Conservation (phyloP, 2,329 filamentous ascomycete species). For the Parascedosporium putredinis region DNA sequence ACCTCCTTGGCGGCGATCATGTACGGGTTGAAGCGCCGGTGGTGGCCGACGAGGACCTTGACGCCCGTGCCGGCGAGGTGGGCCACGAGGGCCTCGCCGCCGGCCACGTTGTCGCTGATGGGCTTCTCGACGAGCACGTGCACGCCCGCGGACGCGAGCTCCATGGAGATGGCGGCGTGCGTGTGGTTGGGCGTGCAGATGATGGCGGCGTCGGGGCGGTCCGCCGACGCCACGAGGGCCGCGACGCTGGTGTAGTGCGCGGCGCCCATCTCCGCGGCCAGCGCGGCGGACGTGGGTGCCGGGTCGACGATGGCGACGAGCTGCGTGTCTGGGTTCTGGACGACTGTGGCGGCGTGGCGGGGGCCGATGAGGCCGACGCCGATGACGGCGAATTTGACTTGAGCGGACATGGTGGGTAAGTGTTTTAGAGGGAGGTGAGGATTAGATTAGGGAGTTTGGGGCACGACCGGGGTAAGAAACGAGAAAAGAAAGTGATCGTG, state of each 20-base stretch:
- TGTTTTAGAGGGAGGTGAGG: no score
- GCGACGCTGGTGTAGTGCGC: constrained; percentile 23
- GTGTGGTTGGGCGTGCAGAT: constrained; percentile 51
- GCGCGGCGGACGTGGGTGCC: constrained; percentile 12
- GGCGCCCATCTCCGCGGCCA: constrained; percentile 16
- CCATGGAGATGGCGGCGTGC: constrained; percentile 39
- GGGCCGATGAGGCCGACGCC: constrained; percentile 21
- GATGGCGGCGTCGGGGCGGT: constrained; percentile 41
- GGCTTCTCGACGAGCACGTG: constrained; percentile 50
- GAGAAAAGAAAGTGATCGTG: no score
- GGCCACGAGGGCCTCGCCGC: constrained; percentile 22
- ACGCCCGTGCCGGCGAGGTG: constrained; percentile 19
- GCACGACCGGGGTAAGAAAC: no score
- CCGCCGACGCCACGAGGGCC: constrained; percentile 27
- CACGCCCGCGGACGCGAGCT: constrained; percentile 35
- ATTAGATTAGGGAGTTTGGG: no score
- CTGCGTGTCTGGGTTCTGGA: constrained; percentile 12
- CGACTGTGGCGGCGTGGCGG: constrained; percentile 20
- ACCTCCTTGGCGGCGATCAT: constrained; percentile 36
- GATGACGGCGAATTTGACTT: constrained; percentile 18
- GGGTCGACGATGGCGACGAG: constrained; percentile 22
- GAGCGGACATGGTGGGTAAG: not conserved
- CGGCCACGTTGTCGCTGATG: constrained; percentile 29
- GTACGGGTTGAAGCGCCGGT: constrained; percentile 49
- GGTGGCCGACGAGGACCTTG: constrained; percentile 46